Percentiles rank a stretch among this genome's conserved stretches.
phyloP scores from a whole-genome alignment of 768 basidiomycete genomes.

The Cystobasidium onofrii region DNA sequence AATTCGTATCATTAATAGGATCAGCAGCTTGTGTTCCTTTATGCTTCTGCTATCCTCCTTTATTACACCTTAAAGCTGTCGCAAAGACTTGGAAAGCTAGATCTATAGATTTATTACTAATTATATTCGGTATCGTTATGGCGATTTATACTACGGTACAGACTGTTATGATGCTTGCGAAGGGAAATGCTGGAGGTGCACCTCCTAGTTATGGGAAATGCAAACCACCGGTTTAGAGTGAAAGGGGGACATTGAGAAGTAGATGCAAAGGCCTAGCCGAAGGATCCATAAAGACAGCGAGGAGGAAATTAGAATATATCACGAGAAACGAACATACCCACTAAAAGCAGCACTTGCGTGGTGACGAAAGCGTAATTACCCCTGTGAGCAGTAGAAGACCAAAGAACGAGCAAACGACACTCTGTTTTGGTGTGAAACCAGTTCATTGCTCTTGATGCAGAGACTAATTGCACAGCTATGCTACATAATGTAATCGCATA shows the following conservation, averaged over 20 bases:
- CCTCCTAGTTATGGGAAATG: slow-evolving; percentile 18
- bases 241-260: neutral
- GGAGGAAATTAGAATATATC: too few species aligned
- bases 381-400: too few species aligned
- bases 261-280: neutral
- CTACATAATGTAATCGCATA: too few species aligned
- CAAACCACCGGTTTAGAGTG: neutral
- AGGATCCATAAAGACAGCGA: too few species aligned
- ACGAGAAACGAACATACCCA: too few species aligned
- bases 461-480: too few species aligned
- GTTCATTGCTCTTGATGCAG: too few species aligned
- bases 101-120: slow-evolving; percentile 43
- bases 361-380: too few species aligned
- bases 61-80: slow-evolving; percentile 43
- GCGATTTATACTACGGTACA: slow-evolving; percentile 47
- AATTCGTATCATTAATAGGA: slow-evolving; percentile 45
- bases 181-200: neutral
- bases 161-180: slow-evolving; percentile 39
- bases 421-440: too few species aligned
- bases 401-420: too few species aligned
- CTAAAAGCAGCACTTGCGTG: too few species aligned
- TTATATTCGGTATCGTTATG: slow-evolving; percentile 46
- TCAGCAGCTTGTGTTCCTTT: slow-evolving; percentile 90
- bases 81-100: slow-evolving; percentile 44
- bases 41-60: slow-evolving; percentile 71